Percentiles rank a stretch among this genome's conserved stretches.
Conservation (phyloP, 345 rosid genomes). For the Syzygium aqueum region DNA sequence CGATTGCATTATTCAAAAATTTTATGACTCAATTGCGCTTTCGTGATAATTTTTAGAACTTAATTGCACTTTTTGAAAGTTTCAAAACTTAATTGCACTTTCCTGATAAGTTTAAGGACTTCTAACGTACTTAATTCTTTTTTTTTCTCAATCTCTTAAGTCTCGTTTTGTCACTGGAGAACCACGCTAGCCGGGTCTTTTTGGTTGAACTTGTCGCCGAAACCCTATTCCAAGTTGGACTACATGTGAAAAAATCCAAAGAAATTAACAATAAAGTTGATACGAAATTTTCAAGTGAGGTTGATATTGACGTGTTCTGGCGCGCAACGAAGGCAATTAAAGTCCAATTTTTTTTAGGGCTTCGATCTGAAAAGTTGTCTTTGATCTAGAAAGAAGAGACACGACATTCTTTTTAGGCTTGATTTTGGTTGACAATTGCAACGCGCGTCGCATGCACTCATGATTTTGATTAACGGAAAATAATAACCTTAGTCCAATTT, state of each 20-base stretch:
- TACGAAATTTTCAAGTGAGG: not conserved
- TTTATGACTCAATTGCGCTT: no score
- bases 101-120: no score
- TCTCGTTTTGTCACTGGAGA: not conserved
- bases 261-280: not conserved
- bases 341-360: not conserved
- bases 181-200: not conserved
- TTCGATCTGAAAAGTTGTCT: not conserved
- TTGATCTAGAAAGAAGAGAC: not conserved
- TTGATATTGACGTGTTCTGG: not conserved
- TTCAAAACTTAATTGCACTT: no score
- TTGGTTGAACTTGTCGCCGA: not conserved
- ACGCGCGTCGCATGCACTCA: not conserved
- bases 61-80: no score
- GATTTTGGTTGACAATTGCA: not conserved
- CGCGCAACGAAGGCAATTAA: not conserved
- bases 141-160: no score
- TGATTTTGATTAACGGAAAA: not conserved
- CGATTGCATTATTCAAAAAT: no score
- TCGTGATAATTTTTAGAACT: no score
- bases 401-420: not conserved
- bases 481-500: not conserved
- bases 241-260: not conserved
- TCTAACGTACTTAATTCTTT: no score
- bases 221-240: not conserved